A percentile compares a stretch with the other conserved stretches of the same genome.
Evolutionary conservation across 148 eudicot genomes (phyloP).

Genomic region (Beta vulgaris): DNA sequence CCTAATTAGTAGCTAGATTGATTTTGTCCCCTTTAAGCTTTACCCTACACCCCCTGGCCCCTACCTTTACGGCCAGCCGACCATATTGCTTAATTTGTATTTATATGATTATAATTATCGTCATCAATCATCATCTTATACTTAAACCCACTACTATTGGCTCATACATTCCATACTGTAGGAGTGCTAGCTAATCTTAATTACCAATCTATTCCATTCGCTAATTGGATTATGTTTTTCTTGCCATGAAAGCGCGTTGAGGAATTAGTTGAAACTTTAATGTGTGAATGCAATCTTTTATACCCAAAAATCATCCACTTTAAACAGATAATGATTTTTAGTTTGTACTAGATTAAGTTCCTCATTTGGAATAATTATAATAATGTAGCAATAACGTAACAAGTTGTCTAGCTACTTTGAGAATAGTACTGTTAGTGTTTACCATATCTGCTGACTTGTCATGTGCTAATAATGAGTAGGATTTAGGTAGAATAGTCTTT

Average conservation of each 20-base stretch:
- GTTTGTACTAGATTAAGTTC: conserved; percentile 14
- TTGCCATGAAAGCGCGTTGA: neutral
- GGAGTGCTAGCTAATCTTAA: neutral
- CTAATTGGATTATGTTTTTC: neutral
- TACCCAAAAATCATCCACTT: neutral
- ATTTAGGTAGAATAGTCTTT: no score
- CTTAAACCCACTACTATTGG: neutral
- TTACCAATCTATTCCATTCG: neutral
- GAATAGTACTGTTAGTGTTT: no score
- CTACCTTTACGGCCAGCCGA: conserved; percentile 9
- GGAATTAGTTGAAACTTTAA: neutral
- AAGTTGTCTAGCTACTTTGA: no score
- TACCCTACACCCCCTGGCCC: no score
- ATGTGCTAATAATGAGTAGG: no score
- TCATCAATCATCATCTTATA: neutral
- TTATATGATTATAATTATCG: neutral
- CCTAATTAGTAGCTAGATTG: conserved; percentile 1
- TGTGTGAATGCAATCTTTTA: conserved; percentile 8
- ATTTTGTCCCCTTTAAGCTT: conserved; percentile 22
- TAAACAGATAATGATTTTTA: conserved; percentile 8
- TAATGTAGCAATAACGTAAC: no score
- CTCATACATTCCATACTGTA: neutral
- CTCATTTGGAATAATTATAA: neutral
- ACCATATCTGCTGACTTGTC: no score
- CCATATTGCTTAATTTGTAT: conserved; percentile 7